Percentiles rank a stretch among this genome's conserved stretches.
Conservation (phyloP, 176 grass and related monocot species). For the Carex littledalei region DNA sequence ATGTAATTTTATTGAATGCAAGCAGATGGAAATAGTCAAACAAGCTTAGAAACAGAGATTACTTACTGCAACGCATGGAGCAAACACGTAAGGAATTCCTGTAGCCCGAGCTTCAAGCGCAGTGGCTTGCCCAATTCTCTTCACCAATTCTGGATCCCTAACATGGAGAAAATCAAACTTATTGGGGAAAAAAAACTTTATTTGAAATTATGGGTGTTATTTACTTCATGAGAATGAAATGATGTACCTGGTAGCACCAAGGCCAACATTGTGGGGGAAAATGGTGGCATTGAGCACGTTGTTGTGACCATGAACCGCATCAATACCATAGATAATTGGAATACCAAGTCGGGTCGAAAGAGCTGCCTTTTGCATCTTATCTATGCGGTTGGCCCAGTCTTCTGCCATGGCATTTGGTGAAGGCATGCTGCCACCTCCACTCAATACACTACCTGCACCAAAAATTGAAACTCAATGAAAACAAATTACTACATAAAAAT, state of each 20-base stretch:
- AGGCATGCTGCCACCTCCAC: constrained; percentile 71
- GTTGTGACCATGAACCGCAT: constrained; percentile 88
- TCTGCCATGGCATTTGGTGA: constrained; percentile 31
- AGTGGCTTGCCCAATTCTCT: constrained; percentile 52
- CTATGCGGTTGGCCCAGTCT: constrained; percentile 45
- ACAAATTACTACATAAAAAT: background rate
- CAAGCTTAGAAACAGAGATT: background rate
- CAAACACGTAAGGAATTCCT: constrained; percentile 81
- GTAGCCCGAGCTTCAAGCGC: constrained; percentile 69
- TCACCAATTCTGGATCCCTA: constrained; percentile 62
- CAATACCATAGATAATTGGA: constrained; percentile 90
- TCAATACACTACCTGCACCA: constrained; percentile 73
- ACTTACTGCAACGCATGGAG: constrained; percentile 63
- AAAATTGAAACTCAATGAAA: background rate
- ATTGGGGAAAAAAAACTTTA: background rate
- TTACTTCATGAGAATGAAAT: background rate
- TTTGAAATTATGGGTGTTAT: background rate
- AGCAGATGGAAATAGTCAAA: background rate
- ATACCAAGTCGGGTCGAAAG: constrained; percentile 82
- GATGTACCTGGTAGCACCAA: constrained; percentile 49
- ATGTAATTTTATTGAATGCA: background rate
- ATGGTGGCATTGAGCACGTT: constrained; percentile 77
- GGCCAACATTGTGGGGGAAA: constrained; percentile 85
- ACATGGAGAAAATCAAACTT: background rate
- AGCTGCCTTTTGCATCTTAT: constrained; percentile 73